Evolutionary conservation across 2,329 filamentous ascomycete genomes (phyloP).

Genomic region (Monilinia vaccinii-corymbosi): DNA sequence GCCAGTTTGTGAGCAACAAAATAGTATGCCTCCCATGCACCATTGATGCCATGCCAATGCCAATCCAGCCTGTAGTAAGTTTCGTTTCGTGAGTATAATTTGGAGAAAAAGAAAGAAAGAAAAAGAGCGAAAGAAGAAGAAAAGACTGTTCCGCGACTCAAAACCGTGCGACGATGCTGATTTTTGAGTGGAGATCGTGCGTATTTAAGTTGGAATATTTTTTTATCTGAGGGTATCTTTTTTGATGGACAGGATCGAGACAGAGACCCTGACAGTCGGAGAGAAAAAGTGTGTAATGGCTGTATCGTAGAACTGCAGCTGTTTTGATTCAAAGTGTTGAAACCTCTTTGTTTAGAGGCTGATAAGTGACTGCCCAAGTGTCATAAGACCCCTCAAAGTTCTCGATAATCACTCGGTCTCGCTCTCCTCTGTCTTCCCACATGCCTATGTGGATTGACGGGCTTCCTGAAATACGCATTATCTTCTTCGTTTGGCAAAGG

Average conservation of each 20-base stretch:
- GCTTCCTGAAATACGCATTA: conserved; percentile 89
- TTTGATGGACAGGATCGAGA: not conserved
- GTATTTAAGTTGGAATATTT: not conserved
- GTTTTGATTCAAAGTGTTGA: too few species aligned
- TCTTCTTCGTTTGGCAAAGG: conserved; percentile 61
- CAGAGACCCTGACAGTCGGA: not conserved
- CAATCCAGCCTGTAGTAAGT: not conserved
- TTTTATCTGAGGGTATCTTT: not conserved
- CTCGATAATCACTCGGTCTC: conserved; percentile 83
- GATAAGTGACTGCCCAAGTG: not conserved
- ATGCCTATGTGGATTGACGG: conserved; percentile 87
- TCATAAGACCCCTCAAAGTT: conserved; percentile 30
- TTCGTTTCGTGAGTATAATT: conserved; percentile 3
- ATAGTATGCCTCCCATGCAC: not conserved
- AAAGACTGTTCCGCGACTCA: not conserved
- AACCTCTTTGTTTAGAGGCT: not conserved
- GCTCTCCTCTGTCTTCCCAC: conserved; percentile 71
- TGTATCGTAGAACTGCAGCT: not conserved
- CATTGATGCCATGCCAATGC: not conserved
- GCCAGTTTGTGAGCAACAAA: not conserved
- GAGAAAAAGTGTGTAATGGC: not conserved
- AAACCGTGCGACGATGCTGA: not conserved
- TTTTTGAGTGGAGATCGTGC: not conserved
- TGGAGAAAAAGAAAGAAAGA: not conserved
- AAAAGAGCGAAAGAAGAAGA: not conserved